phyloP scores from a whole-genome alignment of 1,139 yeast species.

The Lodderomyces pseudojiufengensis region DNA sequence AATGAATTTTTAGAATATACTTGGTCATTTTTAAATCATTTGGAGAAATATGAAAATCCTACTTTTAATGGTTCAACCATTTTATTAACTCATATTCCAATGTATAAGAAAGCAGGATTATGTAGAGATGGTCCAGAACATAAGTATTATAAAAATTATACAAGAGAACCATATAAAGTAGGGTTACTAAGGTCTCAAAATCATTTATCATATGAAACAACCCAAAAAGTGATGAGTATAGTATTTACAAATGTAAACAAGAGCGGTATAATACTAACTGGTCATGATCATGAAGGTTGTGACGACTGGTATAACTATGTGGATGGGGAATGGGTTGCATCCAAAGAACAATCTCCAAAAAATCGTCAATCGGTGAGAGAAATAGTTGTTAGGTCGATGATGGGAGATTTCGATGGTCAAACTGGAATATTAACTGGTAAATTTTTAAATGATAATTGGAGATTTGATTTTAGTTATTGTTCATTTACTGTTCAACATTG shows the following conservation, averaged over 20 bases:
- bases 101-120: conserved; percentile 73
- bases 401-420: conserved; percentile 94
- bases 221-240: conserved; percentile 63
- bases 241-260: conserved; percentile 60
- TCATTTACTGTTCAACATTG: conserved; percentile 85
- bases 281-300: conserved; percentile 98
- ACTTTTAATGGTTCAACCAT: conserved; percentile 73
- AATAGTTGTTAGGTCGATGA: conserved; percentile 84
- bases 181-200: conserved; percentile 83
- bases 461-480: conserved; percentile 69
- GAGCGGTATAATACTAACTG: conserved; percentile 80
- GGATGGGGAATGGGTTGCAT: conserved; percentile 54
- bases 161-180: conserved; percentile 61
- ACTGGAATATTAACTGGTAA: conserved; percentile 80
- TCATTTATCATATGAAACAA: conserved; percentile 64
- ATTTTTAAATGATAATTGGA: conserved; percentile 49
- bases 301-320: conserved; percentile 54
- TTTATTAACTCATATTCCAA: conserved; percentile 84
- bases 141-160: conserved; percentile 44
- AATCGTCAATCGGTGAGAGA: conserved; percentile 58
- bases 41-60: conserved; percentile 44
- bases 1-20: conserved; percentile 64
- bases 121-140: conserved; percentile 83
- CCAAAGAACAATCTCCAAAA: conserved; percentile 25
- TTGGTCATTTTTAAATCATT: conserved; percentile 64